These are phyloP conservation scores for Xanthoconium stramineum DNA, from an alignment of 768 basidiomycete species.

Conservation along the genomic window DNA sequence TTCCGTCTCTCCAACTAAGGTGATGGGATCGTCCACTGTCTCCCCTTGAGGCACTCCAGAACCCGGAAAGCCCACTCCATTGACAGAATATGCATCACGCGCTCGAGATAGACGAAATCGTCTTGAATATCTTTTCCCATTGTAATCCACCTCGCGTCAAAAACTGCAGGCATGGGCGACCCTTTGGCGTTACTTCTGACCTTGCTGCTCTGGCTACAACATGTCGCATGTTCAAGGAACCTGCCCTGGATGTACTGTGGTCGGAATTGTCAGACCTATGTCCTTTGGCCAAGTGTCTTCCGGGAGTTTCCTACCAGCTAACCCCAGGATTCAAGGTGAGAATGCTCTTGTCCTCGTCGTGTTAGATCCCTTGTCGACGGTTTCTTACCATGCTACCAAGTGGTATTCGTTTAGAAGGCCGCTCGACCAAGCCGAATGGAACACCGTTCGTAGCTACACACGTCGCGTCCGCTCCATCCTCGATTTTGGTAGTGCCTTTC, in stretches of 20 bases:
- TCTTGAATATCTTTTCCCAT: constrained; percentile 10
- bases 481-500: constrained; percentile 1
- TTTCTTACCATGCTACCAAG: neutral
- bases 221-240: constrained; percentile 18
- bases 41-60: no score
- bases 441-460: constrained; percentile 2
- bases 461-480: constrained; percentile 5
- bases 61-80: no score
- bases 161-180: neutral
- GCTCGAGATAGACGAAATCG: constrained; percentile 8
- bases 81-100: neutral
- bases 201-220: constrained; percentile 15
- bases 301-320: neutral
- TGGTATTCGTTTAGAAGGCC: constrained; percentile 7
- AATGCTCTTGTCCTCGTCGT: neutral
- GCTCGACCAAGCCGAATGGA: constrained; percentile 2
- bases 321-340: constrained; percentile 1
- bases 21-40: neutral
- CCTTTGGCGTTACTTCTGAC: neutral
- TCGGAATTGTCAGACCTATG: constrained; percentile 11
- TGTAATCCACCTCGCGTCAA: constrained; percentile 1
- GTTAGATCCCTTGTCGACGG: no score
- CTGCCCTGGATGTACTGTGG: constrained; percentile 17
- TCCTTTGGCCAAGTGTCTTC: constrained; percentile 14
- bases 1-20: neutral